Conservation (phyloP, 371 early-diverging fungal genomes). For the Entomophthora muscae region DNA sequence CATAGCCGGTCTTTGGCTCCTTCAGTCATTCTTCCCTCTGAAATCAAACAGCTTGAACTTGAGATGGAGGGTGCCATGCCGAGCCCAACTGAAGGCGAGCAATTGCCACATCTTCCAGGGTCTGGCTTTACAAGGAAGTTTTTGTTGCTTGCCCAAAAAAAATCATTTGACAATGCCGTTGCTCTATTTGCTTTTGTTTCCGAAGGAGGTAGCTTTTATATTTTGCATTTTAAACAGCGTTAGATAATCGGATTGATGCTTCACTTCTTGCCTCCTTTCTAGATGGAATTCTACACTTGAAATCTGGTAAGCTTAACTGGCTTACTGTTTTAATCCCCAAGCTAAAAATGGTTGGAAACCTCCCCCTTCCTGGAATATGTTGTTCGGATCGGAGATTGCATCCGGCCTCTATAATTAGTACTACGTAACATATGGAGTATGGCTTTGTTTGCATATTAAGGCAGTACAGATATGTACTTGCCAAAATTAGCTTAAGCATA, state of each 20-base stretch:
- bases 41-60: constrained; percentile 19
- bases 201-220: constrained; percentile 39
- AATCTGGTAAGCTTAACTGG: constrained; percentile 17
- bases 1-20: constrained; percentile 8
- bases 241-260: constrained; percentile 28
- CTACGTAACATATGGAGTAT: too few species aligned
- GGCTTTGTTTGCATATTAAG: too few species aligned
- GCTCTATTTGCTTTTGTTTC: constrained; percentile 40
- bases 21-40: constrained; percentile 7
- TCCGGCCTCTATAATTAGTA: neutral
- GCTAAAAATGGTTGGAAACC: constrained; percentile 8
- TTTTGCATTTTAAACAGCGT: neutral
- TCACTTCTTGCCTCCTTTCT: constrained; percentile 35
- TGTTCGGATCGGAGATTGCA: constrained; percentile 1
- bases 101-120: constrained; percentile 25
- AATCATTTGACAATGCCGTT: constrained; percentile 15
- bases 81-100: constrained; percentile 5
- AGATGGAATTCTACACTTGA: neutral
- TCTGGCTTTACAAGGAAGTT: constrained; percentile 29
- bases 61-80: constrained; percentile 9
- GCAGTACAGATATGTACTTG: too few species aligned
- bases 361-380: constrained; percentile 5
- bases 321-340: neutral
- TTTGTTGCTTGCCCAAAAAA: constrained; percentile 17
- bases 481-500: too few species aligned